These are phyloP conservation scores for Leccinum subfulvum DNA, from an alignment of 1,284 basidiomycete species.

Conservation along the genomic window DNA sequence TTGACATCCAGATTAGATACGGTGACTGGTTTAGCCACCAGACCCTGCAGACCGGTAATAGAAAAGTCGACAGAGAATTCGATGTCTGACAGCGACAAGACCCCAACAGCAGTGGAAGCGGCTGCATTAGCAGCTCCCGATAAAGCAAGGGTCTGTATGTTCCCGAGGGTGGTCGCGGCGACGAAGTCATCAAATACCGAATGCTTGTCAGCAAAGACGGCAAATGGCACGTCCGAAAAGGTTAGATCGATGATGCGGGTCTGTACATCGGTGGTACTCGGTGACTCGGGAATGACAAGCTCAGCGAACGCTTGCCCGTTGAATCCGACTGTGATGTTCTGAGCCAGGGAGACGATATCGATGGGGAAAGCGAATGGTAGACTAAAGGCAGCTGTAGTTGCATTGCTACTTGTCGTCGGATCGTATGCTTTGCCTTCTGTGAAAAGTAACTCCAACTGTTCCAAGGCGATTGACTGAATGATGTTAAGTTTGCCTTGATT, in stretches of 20 bases:
- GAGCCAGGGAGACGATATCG: conserved; percentile 61
- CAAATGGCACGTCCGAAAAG: conserved; percentile 64
- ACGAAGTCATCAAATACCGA: conserved; percentile 63
- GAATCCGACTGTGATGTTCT: conserved; percentile 60
- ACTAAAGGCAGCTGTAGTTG: conserved; percentile 62
- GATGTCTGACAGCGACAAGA: conserved; percentile 60
- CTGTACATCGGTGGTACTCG: conserved; percentile 62
- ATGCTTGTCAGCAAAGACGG: conserved; percentile 53
- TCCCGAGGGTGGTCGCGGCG: conserved; percentile 58
- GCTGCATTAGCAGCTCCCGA: conserved; percentile 60
- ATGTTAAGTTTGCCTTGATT: conserved; percentile 62
- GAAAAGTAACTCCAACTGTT: conserved; percentile 66
- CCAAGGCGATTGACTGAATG: conserved; percentile 66
- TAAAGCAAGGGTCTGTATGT: conserved; percentile 52
- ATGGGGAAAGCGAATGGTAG: conserved; percentile 74
- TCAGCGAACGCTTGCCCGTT: conserved; percentile 59
- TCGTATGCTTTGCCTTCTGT: conserved; percentile 52
- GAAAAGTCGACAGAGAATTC: conserved; percentile 62
- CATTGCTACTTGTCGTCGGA: conserved; percentile 60
- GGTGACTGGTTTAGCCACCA: conserved; percentile 58
- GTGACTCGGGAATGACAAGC: conserved; percentile 60
- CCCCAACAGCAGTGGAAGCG: conserved; percentile 72
- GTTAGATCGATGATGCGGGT: conserved; percentile 61
- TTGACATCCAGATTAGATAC: conserved; percentile 68
- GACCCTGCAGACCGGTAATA: conserved; percentile 68